Conservation (phyloP, 129 eudicot genomes). For the Escallonia herrerae region DNA sequence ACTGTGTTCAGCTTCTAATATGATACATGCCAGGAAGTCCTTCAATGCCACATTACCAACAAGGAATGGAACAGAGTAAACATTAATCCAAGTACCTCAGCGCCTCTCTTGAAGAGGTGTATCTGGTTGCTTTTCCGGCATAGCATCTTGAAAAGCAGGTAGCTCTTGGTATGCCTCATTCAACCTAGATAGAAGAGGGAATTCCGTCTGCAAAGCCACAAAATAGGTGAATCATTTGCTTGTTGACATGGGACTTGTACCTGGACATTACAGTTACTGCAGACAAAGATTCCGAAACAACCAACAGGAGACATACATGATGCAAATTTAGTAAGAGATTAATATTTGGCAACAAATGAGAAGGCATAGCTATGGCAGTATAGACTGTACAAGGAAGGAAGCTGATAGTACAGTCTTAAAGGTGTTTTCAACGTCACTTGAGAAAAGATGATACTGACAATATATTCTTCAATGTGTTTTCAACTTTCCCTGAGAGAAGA, state of each 20-base stretch:
- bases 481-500: too few relatives aligned
- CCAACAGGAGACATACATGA: neutral
- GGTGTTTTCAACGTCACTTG: too few relatives aligned
- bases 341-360: too few relatives aligned
- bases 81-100: neutral
- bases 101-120: slow-evolving; percentile 12
- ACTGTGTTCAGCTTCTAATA: neutral
- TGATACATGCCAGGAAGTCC: neutral
- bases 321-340: too few relatives aligned
- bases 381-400: too few relatives aligned
- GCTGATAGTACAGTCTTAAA: too few relatives aligned
- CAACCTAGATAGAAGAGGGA: slow-evolving; percentile 33
- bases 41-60: neutral
- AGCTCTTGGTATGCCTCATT: slow-evolving; percentile 32
- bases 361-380: too few relatives aligned
- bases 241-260: neutral
- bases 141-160: slow-evolving; percentile 39
- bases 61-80: too few relatives aligned
- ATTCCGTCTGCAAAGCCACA: slow-evolving; percentile 24
- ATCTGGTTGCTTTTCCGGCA: slow-evolving; percentile 55
- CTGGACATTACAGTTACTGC: too few relatives aligned
- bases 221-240: neutral
- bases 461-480: too few relatives aligned
- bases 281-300: neutral
- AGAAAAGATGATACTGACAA: too few relatives aligned